phyloP scores from a whole-genome alignment of 208 protist genomes.

The Trichomonas vaginalis region DNA sequence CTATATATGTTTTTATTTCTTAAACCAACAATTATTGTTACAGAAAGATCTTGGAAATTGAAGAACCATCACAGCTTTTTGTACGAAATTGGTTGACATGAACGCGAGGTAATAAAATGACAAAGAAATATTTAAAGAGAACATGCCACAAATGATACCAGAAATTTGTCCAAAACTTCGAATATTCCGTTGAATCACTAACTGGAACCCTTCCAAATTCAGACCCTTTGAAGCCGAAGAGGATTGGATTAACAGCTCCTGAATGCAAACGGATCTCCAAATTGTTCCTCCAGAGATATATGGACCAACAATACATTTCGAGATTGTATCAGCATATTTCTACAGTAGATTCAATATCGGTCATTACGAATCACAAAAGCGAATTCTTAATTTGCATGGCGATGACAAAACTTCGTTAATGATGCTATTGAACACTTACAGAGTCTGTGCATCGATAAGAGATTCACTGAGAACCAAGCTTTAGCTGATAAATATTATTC shows the following conservation, averaged over 20 bases:
- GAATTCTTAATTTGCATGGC: neutral
- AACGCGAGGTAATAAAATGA: neutral
- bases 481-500: neutral
- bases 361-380: neutral
- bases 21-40: too few relatives aligned
- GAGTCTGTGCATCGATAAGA: neutral
- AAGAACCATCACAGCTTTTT: too few relatives aligned
- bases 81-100: neutral
- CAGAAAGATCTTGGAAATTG: too few relatives aligned
- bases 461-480: neutral
- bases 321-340: neutral
- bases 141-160: neutral
- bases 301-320: neutral
- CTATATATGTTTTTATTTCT: too few relatives aligned
- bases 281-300: neutral
- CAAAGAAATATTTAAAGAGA: neutral
- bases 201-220: neutral
- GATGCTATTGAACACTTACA: neutral
- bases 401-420: neutral
- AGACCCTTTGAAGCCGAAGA: neutral
- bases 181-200: neutral
- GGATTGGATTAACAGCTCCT: neutral
- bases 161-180: neutral
- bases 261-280: neutral
- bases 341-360: neutral